phyloP scores from a whole-genome alignment of 345 rosid species.

The Lenwebbia sp. region DNA sequence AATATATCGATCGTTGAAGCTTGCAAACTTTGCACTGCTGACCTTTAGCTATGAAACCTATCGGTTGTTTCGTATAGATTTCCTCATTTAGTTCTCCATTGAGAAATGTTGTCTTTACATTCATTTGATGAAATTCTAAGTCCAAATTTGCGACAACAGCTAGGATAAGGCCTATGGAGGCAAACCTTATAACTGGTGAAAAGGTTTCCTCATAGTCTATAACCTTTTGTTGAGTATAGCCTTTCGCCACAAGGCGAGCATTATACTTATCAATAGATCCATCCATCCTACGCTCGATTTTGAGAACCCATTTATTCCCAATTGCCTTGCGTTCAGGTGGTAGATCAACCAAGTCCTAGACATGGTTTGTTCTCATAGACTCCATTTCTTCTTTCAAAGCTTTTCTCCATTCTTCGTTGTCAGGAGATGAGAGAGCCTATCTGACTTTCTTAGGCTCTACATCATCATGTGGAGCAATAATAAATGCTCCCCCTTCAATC shows the following conservation, averaged over 20 bases:
- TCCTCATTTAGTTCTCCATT: neutral
- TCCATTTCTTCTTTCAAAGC: neutral
- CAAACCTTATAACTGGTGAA: neutral
- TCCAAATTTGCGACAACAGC: too few species aligned
- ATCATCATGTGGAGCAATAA: neutral
- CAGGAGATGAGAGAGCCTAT: neutral
- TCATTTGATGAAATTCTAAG: neutral
- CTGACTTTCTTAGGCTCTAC: accelerated
- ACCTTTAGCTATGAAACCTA: too few species aligned
- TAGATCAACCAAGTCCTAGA: neutral
- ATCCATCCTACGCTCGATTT: neutral
- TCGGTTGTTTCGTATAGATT: neutral
- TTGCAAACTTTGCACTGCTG: too few species aligned
- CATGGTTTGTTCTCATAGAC: neutral
- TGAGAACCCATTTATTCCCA: neutral
- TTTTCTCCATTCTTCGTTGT: neutral
- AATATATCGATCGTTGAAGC: too few species aligned
- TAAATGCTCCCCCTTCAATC: neutral
- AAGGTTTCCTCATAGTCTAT: neutral
- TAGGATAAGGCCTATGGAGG: neutral
- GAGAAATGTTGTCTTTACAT: too few species aligned
- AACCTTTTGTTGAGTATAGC: neutral
- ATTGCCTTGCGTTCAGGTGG: neutral
- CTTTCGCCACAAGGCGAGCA: neutral
- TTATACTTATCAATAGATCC: neutral